Evolutionary conservation across 345 rosid species (phyloP).

Genomic region (Barbarea vulgaris): DNA sequence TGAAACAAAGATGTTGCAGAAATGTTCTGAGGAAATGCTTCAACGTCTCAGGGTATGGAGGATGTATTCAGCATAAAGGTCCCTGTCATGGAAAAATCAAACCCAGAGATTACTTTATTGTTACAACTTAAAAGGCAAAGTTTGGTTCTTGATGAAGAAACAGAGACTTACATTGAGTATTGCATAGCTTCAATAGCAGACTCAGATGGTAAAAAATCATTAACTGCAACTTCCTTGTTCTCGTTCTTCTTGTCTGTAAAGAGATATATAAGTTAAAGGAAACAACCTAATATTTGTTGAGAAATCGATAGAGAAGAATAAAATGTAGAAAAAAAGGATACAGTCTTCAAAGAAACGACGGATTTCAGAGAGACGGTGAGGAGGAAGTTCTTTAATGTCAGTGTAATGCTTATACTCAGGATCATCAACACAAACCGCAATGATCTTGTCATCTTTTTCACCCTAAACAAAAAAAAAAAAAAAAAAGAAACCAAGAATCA

Average conservation of each 20-base stretch:
- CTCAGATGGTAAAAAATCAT: constrained; percentile 74
- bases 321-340: constrained; percentile 44
- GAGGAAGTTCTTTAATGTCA: constrained; percentile 88
- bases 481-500: not conserved
- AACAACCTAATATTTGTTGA: not conserved
- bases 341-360: constrained; percentile 98
- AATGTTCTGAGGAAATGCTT: constrained; percentile 23
- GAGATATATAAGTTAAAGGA: constrained; percentile 2
- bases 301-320: not conserved
- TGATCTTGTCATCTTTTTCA: constrained; percentile 97
- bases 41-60: constrained; percentile 76
- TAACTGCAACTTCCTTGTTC: constrained; percentile 96
- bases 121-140: not conserved
- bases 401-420: constrained; percentile 89
- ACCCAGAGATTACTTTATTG: not conserved
- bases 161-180: constrained; percentile 75
- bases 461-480: constrained; percentile 47
- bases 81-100: constrained; percentile 54
- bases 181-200: constrained; percentile 74
- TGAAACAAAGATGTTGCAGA: constrained; percentile 9
- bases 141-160: constrained; percentile 7
- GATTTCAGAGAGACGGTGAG: constrained; percentile 95
- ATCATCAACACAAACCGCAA: constrained; percentile 97
- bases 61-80: constrained; percentile 84
- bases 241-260: constrained; percentile 90